phyloP scores from a whole-genome alignment of 306 rosid species.

The Inga laurina region DNA sequence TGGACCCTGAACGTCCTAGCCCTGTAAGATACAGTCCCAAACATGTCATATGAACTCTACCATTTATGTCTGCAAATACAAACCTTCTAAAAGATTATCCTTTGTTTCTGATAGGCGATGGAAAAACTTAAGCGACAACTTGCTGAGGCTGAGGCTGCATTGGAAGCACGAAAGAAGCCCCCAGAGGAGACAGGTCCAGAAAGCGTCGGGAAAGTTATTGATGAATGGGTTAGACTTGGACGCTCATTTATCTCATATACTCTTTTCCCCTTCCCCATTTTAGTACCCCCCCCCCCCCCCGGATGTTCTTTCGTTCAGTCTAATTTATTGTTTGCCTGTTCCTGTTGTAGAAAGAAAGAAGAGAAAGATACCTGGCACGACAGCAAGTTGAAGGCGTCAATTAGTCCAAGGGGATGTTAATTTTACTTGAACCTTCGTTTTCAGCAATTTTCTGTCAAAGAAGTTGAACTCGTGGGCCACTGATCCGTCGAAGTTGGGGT shows the following conservation, averaged over 20 bases:
- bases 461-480: slow-evolving; percentile 33
- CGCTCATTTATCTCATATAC: background rate
- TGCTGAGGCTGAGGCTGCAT: slow-evolving; percentile 91
- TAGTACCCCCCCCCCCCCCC: background rate
- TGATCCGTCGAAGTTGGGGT: slow-evolving; percentile 22
- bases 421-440: slow-evolving; percentile 27
- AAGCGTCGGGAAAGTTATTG: slow-evolving; percentile 82
- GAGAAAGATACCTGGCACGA: slow-evolving; percentile 93
- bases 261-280: background rate
- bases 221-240: slow-evolving; percentile 95
- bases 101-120: slow-evolving; percentile 55
- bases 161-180: slow-evolving; percentile 76
- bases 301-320: slow-evolving; percentile 19
- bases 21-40: slow-evolving; percentile 55
- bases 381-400: slow-evolving; percentile 88
- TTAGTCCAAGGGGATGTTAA: slow-evolving; percentile 34
- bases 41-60: background rate
- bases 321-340: slow-evolving; percentile 21
- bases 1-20: slow-evolving; percentile 74
- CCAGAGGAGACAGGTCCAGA: slow-evolving; percentile 78
- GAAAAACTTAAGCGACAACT: slow-evolving; percentile 83
- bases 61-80: background rate
- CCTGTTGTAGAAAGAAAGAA: slow-evolving; percentile 81
- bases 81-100: background rate
- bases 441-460: slow-evolving; percentile 30